Percentiles rank a stretch among this genome's conserved stretches.
Evolutionary conservation across 768 basidiomycete genomes (phyloP).

Genomic region (Mycena leptocephala): DNA sequence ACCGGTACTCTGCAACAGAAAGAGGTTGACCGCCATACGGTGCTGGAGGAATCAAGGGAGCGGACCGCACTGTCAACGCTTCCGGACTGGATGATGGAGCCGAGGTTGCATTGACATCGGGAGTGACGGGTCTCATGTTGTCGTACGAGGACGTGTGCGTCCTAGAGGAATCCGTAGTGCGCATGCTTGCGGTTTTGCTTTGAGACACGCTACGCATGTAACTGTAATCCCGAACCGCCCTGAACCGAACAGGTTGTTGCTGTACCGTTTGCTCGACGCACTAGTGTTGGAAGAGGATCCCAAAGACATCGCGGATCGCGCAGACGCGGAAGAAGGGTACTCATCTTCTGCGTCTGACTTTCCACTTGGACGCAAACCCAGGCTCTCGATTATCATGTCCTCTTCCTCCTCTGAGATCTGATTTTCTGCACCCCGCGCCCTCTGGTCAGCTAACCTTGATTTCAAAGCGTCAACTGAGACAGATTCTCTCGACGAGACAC

Average conservation of each 20-base stretch:
- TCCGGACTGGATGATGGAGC: slow-evolving; percentile 61
- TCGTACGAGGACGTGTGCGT: slow-evolving; percentile 59
- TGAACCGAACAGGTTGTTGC: slow-evolving; percentile 91
- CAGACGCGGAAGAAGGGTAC: slow-evolving; percentile 46
- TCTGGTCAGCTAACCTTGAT: slow-evolving; percentile 81
- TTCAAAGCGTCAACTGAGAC: slow-evolving; percentile 77
- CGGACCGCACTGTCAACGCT: slow-evolving; percentile 57
- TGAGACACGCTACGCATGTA: slow-evolving; percentile 74
- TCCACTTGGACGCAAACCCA: slow-evolving; percentile 65
- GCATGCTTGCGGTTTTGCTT: slow-evolving; percentile 59
- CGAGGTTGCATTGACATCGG: slow-evolving; percentile 62
- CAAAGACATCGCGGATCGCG: slow-evolving; percentile 53
- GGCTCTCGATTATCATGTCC: slow-evolving; percentile 85
- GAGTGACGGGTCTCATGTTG: slow-evolving; percentile 69
- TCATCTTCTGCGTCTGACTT: slow-evolving; percentile 46
- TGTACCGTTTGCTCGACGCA: slow-evolving; percentile 79
- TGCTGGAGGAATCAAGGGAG: slow-evolving; percentile 56
- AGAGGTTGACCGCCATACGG: slow-evolving; percentile 55
- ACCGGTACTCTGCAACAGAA: slow-evolving; percentile 61
- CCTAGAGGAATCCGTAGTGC: slow-evolving; percentile 50
- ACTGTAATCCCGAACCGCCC: slow-evolving; percentile 81
- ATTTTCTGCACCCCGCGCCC: slow-evolving; percentile 77
- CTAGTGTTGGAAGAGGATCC: slow-evolving; percentile 62
- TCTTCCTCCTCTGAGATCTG: slow-evolving; percentile 88
- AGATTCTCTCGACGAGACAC: slow-evolving; percentile 77